Conservation (phyloP, 164 flowering plant species). For the Macadamia integrifolia region DNA sequence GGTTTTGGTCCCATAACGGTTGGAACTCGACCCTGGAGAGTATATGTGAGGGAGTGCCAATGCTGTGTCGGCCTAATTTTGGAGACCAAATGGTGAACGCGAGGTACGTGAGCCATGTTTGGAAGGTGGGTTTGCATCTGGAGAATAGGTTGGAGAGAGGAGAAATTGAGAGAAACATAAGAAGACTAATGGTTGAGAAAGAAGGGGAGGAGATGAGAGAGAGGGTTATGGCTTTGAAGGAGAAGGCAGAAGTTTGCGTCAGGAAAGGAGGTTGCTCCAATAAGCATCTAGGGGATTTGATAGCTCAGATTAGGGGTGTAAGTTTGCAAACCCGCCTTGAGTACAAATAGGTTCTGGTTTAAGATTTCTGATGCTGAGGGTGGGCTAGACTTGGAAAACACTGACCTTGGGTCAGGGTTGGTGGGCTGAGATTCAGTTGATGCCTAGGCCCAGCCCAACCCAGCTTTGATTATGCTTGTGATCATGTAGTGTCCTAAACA, state of each 20-base stretch:
- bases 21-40: slow-evolving; percentile 35
- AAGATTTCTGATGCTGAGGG: too few relatives aligned
- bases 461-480: too few relatives aligned
- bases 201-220: slow-evolving; percentile 23
- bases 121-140: slow-evolving; percentile 24
- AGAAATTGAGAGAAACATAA: slow-evolving; percentile 13
- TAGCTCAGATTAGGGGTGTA: background rate
- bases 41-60: slow-evolving; percentile 27
- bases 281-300: background rate
- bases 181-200: slow-evolving; percentile 16
- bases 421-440: too few relatives aligned
- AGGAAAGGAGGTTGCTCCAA: slow-evolving; percentile 13
- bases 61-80: slow-evolving; percentile 25
- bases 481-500: too few relatives aligned
- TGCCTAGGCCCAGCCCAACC: too few relatives aligned
- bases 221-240: slow-evolving; percentile 13
- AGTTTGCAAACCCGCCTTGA: too few relatives aligned
- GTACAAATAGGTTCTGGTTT: too few relatives aligned
- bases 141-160: slow-evolving; percentile 14
- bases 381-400: too few relatives aligned
- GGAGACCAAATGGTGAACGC: slow-evolving; percentile 25
- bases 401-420: too few relatives aligned
- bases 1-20: slow-evolving; percentile 26
- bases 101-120: slow-evolving; percentile 21
- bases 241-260: background rate